Evolutionary conservation across 805 yeast genomes (phyloP).

Genomic region (Lipomyces starkeyi): DNA sequence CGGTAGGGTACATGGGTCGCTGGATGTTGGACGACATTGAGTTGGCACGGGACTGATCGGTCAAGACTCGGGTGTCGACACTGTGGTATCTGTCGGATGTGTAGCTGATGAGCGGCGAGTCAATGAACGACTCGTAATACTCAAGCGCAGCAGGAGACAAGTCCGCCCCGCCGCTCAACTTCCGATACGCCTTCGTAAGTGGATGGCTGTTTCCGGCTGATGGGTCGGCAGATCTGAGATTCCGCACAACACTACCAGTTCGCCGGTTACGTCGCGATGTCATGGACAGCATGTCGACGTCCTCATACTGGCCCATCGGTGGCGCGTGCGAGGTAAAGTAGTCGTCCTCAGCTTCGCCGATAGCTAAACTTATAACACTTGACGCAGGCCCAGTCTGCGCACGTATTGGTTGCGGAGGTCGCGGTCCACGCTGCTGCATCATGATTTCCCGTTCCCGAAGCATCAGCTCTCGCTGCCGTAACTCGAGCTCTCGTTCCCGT

Average conservation of each 20-base stretch:
- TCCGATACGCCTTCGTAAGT: slow-evolving; percentile 12
- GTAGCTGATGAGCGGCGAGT: slow-evolving; percentile 27
- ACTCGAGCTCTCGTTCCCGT: slow-evolving; percentile 30
- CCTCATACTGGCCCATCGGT: slow-evolving; percentile 12
- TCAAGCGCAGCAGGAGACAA: slow-evolving; percentile 12
- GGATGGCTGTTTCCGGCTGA: slow-evolving; percentile 5
- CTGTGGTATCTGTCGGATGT: slow-evolving; percentile 34
- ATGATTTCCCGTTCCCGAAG: slow-evolving; percentile 27
- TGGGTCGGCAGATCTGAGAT: slow-evolving; percentile 11
- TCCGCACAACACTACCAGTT: slow-evolving; percentile 13
- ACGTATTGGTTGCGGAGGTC: slow-evolving; percentile 4
- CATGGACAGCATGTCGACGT: slow-evolving; percentile 33
- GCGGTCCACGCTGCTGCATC: slow-evolving; percentile 19
- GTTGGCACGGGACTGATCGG: slow-evolving; percentile 36
- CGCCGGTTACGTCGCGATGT: slow-evolving; percentile 34
- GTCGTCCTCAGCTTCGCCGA: slow-evolving; percentile 18
- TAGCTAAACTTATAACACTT: slow-evolving; percentile 9
- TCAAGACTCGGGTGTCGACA: slow-evolving; percentile 31
- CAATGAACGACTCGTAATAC: slow-evolving; percentile 32
- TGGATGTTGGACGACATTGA: slow-evolving; percentile 31
- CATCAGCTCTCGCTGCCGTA: slow-evolving; percentile 25
- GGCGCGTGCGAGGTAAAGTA: slow-evolving; percentile 15
- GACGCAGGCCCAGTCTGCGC: slow-evolving; percentile 11
- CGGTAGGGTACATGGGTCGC: slow-evolving; percentile 26
- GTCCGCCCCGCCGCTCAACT: slow-evolving; percentile 17